Base-by-base conservation (phyloP, 306 rosid genomes). In the Trifolium subterraneum region DNA sequence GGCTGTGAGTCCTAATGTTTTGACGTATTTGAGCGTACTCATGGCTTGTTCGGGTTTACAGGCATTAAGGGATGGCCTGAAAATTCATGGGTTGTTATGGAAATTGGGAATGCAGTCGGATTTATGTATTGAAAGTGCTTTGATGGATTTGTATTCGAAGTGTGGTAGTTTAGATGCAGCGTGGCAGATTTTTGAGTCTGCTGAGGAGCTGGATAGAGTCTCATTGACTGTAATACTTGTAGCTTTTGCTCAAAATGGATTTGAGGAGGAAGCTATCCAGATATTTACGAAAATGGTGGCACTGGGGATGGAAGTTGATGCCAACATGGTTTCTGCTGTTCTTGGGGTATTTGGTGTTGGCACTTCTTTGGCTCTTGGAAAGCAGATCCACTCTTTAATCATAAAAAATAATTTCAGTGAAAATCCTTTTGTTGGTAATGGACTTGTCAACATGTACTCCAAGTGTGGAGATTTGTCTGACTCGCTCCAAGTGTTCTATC, bases 371-470 rank as follows among this genome's bases (percentile, higher is more conserved):
- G 82, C 82, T 55, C 80, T 89, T 45, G 97, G 96, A 39, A 88
- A 62, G 75, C 97, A 93, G 83, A 80, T 91, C 59, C 97, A 93
- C 76, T 79, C 90, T 64, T 78, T 88, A 56, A 52, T 83, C 55
- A 61, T 89, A 60, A 93, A 88, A 64, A 91, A 79, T 80, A 88
- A 80, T 76, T 89, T 91, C 72, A 61, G 70, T 77, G 69, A 47
- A 47, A 93, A 93, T 79, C 81, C 82, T 64, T 93, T 78, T 77
- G 97, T 88, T 42, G 52, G 80, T 44, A 93, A 93, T 80, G 98
- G 98, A 60, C 92, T 93, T 45, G 80, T 93, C 82, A 93, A 91
- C 80, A 91, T 93, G 98, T 91, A 93, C 70, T 91, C 98, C 61
- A 93, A 91, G 80, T 89, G 91, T 39, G 97, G 96, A 36, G 91